phyloP scores from a whole-genome alignment of 306 rosid genomes.

The Glycine latifolia region DNA sequence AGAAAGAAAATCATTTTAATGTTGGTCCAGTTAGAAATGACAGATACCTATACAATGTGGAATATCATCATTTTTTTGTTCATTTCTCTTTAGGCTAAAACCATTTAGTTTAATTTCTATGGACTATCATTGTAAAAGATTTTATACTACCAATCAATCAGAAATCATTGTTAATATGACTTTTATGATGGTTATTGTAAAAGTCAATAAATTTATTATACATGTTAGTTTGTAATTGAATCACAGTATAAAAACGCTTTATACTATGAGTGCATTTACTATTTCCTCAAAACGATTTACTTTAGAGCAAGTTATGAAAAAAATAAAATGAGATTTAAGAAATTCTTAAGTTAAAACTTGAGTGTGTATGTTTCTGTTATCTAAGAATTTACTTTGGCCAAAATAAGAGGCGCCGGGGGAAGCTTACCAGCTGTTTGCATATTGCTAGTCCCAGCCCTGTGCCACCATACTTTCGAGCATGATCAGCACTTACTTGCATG shows the following conservation, averaged over 20 bases:
- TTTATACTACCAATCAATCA: too few relatives aligned
- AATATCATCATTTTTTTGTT: too few relatives aligned
- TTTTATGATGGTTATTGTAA: too few relatives aligned
- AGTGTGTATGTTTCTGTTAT: background rate
- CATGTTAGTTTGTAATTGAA: too few relatives aligned
- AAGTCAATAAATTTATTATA: too few relatives aligned
- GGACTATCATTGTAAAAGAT: too few relatives aligned
- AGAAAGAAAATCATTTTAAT: slow-evolving; percentile 3
- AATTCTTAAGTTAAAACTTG: background rate
- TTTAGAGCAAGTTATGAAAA: background rate
- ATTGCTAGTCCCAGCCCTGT: slow-evolving; percentile 96
- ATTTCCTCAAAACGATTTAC: too few relatives aligned
- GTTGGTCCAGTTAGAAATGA: slow-evolving; percentile 5
- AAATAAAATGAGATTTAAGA: background rate
- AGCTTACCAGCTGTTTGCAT: slow-evolving; percentile 93
- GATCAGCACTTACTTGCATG: slow-evolving; percentile 99
- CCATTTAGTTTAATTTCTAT: too few relatives aligned
- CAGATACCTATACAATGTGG: background rate
- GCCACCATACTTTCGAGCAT: slow-evolving; percentile 96
- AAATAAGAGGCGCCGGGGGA: slow-evolving; percentile 25
- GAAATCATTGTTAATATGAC: too few relatives aligned
- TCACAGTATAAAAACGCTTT: too few relatives aligned
- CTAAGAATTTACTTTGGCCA: background rate
- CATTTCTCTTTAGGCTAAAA: background rate
- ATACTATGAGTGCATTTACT: too few relatives aligned